Evolutionary conservation across 108 stramenopile species (phyloP).

Genomic region (Schizochytrium sp.): DNA sequence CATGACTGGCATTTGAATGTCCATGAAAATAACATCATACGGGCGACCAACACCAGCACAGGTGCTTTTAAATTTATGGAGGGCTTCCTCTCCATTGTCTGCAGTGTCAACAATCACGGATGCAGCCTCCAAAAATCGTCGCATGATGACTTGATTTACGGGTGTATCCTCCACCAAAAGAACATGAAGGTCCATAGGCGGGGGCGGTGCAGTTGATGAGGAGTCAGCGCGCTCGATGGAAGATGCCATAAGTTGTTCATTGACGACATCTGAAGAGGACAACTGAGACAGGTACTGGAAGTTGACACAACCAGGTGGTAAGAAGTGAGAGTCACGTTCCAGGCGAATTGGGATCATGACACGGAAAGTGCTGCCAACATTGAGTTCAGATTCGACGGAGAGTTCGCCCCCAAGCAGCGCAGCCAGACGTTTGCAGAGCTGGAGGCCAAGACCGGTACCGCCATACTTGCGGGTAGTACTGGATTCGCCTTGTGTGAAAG

Average conservation of each 20-base stretch:
- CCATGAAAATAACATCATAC: conserved; percentile 60
- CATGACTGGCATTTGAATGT: conserved; percentile 64
- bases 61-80: conserved; percentile 57
- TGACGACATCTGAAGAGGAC: neutral
- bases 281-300: neutral
- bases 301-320: neutral
- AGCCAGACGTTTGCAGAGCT: conserved; percentile 36
- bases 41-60: neutral
- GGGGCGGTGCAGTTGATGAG: neutral
- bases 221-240: neutral
- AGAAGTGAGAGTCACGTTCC: neutral
- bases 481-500: conserved; percentile 62
- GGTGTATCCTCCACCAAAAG: conserved; percentile 24
- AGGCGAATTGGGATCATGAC: neutral
- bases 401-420: conserved; percentile 19
- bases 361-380: conserved; percentile 23
- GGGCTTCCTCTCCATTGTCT: conserved; percentile 2
- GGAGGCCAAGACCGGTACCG: conserved; percentile 64
- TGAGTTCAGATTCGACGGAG: conserved; percentile 14
- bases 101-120: conserved; percentile 4
- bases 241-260: neutral
- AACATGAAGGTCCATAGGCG: conserved; percentile 1
- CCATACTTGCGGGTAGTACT: conserved; percentile 49
- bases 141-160: conserved; percentile 21
- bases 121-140: neutral